Evolutionary conservation across 495 filamentous ascomycete genomes (phyloP), one percentile per base, ranked within the genome.

Genomic region (Ramalina intermedia): DNA sequence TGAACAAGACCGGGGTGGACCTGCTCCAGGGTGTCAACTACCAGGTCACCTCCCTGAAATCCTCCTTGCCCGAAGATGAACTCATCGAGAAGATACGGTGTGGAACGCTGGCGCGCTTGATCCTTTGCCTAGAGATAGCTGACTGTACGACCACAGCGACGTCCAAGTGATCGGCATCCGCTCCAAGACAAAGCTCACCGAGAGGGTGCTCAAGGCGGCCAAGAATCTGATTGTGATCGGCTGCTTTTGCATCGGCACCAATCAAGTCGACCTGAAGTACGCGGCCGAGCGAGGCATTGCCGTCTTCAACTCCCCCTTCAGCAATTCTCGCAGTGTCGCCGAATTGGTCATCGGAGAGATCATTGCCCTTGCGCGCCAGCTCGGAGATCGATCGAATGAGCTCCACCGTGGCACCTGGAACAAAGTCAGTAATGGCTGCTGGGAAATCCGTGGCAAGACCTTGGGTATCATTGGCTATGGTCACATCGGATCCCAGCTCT

Each of bases 171-270:
- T 99, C 61, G 93, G 93, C 51, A 96, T 96, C 54, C 85, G 93
- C 52, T 96, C 93, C 24, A 96, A 99, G 70, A 99, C 93, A 17
- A 94, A 88, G 67, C 76, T 99, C 53, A 87, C 81, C 12, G 82
- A 82, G 45, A 81, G 80, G 53, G 85, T 99, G 33, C 68, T 99
- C 47, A 75, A 75, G 47, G 82, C 94, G 62, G 91, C 91, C 37
- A 88, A 87, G 68, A 90, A 94, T 60, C 78, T 99, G 27, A 82
- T 96, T 50, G 91, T 95, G 41, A 81, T 96, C 51, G 93, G 93
- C 39, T 96, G 93, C 67, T 99, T 99, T 75, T 99, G 93, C 64
- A 99, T 96, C 52, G 93, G 93, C 43, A 99, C 93, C 46, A 96
- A 96, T 71, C 93, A 96, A 62, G 93, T 99, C 45, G 87, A 99